phyloP scores from a whole-genome alignment of 495 filamentous ascomycete species.

The Usnea hakonensis region DNA sequence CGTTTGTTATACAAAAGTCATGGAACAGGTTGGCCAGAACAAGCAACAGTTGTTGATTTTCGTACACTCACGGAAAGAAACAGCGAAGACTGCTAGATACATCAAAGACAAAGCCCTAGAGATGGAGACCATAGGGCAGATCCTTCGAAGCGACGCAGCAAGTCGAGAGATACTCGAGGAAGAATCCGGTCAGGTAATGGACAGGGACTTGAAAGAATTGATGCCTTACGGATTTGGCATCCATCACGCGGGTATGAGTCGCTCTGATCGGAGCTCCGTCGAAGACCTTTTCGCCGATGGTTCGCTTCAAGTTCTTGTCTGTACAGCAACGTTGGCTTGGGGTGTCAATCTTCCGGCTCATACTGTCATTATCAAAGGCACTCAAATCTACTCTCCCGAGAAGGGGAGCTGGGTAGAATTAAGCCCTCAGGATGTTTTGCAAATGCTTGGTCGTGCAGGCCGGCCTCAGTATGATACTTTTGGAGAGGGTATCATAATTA shows the following conservation, averaged over 20 bases:
- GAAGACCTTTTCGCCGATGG: conserved; percentile 91
- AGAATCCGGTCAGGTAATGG: conserved; percentile 74
- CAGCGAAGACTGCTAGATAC: conserved; percentile 92
- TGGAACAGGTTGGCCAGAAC: conserved; percentile 88
- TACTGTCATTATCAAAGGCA: conserved; percentile 95
- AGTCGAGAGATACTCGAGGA: conserved; percentile 80
- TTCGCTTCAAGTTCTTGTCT: conserved; percentile 88
- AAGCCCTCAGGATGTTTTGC: conserved; percentile 93
- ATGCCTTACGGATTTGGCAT: conserved; percentile 96
- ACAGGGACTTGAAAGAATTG: conserved; percentile 86
- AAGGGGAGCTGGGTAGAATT: conserved; percentile 98
- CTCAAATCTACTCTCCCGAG: conserved; percentile 95
- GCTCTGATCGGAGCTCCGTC: conserved; percentile 86
- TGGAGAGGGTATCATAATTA: conserved; percentile 98
- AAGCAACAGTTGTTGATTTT: conserved; percentile 98
- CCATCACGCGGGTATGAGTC: conserved; percentile 93
- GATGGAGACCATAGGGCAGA: conserved; percentile 92
- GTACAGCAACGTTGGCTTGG: conserved; percentile 93
- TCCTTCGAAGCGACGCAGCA: conserved; percentile 86
- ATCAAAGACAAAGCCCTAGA: conserved; percentile 94
- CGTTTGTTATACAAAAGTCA: conserved; percentile 92
- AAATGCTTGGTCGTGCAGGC: conserved; percentile 97
- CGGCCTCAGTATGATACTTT: conserved; percentile 96
- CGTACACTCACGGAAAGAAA: conserved; percentile 96
- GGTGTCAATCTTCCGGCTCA: conserved; percentile 93